These are phyloP conservation scores for Leptoxyphium fumago DNA, from an alignment of 2,329 filamentous ascomycete species.

Conservation along the genomic window DNA sequence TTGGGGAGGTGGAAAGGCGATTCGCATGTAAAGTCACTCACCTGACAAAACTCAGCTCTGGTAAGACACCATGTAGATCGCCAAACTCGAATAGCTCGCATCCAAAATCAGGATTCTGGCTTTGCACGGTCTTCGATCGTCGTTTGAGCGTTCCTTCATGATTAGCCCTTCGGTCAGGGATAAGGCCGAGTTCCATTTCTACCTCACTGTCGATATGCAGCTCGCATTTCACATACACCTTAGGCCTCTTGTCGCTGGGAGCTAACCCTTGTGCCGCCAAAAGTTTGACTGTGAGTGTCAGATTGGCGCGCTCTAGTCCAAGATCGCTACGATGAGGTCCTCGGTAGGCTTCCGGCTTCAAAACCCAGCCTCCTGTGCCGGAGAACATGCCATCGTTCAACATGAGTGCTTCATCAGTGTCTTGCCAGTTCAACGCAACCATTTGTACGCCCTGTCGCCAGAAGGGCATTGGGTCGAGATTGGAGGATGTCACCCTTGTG, in stretches of 20 bases:
- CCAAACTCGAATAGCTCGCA: constrained; percentile 31
- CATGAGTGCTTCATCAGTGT: constrained; percentile 87
- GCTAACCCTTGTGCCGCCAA: constrained; percentile 63
- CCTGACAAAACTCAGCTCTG: constrained; percentile 35
- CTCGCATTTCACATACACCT: constrained; percentile 64
- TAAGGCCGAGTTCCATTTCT: constrained; percentile 27
- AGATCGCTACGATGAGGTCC: background rate
- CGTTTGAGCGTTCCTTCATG: constrained; percentile 38
- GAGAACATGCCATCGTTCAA: constrained; percentile 86
- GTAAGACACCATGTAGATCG: constrained; percentile 27
- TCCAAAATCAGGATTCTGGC: constrained; percentile 30
- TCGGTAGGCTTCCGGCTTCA: constrained; percentile 67
- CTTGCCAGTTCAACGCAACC: constrained; percentile 89
- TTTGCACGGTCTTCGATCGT: constrained; percentile 29
- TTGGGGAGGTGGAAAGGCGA: no score
- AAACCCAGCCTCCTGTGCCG: constrained; percentile 65
- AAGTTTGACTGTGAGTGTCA: constrained; percentile 58
- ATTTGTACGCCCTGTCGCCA: constrained; percentile 86
- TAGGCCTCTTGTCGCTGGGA: constrained; percentile 37
- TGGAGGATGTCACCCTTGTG: constrained; percentile 67
- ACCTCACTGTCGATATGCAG: constrained; percentile 61
- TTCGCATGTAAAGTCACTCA: constrained; percentile 15
- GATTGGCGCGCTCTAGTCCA: constrained; percentile 10
- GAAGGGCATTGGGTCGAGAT: constrained; percentile 69
- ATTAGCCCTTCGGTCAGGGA: constrained; percentile 34